Evolutionary conservation across 345 rosid species (phyloP).

Genomic region (Adansonia digitata): DNA sequence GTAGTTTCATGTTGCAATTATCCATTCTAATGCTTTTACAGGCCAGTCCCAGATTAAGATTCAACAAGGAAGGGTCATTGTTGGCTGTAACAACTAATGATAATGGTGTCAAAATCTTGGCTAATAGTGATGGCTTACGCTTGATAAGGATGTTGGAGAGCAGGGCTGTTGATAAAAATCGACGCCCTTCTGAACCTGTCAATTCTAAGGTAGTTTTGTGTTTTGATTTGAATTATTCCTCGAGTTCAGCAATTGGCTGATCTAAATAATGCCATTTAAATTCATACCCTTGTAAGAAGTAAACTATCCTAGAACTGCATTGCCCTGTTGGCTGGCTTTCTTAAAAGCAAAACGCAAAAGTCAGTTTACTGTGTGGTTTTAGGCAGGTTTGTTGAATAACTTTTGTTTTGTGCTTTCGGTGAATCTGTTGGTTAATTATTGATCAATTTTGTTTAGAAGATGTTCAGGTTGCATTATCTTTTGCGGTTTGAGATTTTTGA

Average conservation of each 20-base stretch:
- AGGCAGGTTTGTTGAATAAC: background rate
- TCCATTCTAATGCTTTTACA: slow-evolving; percentile 22
- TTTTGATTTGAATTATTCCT: background rate
- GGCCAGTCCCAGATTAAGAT: slow-evolving; percentile 59
- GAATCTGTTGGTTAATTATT: background rate
- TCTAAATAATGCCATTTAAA: background rate
- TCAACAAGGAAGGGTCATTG: slow-evolving; percentile 60
- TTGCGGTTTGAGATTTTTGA: background rate
- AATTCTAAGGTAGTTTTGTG: slow-evolving; percentile 36
- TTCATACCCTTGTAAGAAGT: background rate
- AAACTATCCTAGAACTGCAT: background rate
- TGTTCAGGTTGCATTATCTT: background rate
- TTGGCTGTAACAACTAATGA: slow-evolving; percentile 55
- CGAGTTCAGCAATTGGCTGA: background rate
- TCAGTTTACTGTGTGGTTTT: background rate
- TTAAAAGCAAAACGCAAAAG: background rate
- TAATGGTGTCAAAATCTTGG: slow-evolving; percentile 53
- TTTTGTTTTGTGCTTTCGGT: background rate
- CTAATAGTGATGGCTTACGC: slow-evolving; percentile 43
- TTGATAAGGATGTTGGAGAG: slow-evolving; percentile 38
- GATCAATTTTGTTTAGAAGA: background rate
- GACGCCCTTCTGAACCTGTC: slow-evolving; percentile 37
- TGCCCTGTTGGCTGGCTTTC: background rate
- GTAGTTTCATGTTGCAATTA: background rate
- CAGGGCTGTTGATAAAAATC: slow-evolving; percentile 36